Evolutionary conservation across 1,284 basidiomycete genomes (phyloP).

Genomic region (Butyriboletus appendiculatus): DNA sequence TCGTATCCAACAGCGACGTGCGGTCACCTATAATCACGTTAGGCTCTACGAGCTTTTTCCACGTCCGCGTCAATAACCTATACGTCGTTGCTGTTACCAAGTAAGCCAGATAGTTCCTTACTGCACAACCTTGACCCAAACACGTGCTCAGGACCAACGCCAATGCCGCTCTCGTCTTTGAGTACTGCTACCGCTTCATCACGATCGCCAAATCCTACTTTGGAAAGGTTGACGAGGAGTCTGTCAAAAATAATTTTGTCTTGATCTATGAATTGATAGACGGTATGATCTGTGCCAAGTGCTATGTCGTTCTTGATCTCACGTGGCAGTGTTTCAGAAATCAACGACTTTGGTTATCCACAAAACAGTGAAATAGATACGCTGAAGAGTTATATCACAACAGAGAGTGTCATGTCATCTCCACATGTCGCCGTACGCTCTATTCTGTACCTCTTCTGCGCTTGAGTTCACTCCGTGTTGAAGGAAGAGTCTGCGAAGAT

Average conservation of each 20-base stretch:
- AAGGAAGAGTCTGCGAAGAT: slow-evolving; percentile 97
- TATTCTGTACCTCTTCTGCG: neutral
- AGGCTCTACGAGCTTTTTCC: slow-evolving; percentile 97
- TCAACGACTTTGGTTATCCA: slow-evolving; percentile 99
- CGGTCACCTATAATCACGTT: slow-evolving; percentile 97
- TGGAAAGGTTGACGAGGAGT: slow-evolving; percentile 96
- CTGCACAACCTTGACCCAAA: neutral
- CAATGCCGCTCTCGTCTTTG: slow-evolving; percentile 97
- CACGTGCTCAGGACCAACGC: slow-evolving; percentile 80
- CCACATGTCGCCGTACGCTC: slow-evolving; percentile 71
- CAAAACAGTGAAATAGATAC: slow-evolving; percentile 99
- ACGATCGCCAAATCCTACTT: slow-evolving; percentile 94
- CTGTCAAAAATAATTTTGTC: slow-evolving; percentile 99
- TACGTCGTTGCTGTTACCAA: slow-evolving; percentile 96
- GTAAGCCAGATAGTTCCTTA: slow-evolving; percentile 46
- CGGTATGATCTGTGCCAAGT: slow-evolving; percentile 51
- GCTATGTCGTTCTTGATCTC: neutral
- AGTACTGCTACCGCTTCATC: slow-evolving; percentile 96
- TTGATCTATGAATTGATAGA: slow-evolving; percentile 96
- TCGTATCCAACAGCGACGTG: slow-evolving; percentile 96
- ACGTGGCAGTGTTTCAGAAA: slow-evolving; percentile 58
- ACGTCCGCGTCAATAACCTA: slow-evolving; percentile 93
- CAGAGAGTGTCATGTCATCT: slow-evolving; percentile 91
- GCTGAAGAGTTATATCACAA: slow-evolving; percentile 97
- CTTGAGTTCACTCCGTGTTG: slow-evolving; percentile 7